Base-by-base conservation (phyloP, 2,329 filamentous ascomycete genomes). In the Zymoseptoria crescenta region DNA sequence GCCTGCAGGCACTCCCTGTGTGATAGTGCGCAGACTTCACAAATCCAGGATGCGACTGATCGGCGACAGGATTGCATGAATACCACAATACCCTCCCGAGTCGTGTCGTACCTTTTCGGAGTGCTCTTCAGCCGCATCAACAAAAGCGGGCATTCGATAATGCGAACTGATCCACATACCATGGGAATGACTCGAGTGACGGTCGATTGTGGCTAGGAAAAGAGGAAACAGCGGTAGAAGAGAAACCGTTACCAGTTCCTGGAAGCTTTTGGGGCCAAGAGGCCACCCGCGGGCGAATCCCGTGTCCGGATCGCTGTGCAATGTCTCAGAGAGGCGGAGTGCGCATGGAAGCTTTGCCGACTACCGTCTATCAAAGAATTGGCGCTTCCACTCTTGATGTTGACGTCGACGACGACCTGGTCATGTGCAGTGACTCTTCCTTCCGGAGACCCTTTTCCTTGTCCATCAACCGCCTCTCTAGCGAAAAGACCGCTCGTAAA, bases 401-500 rank as follows among this genome's bases (percentile, higher is more conserved):
- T 59, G 52, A 62, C 56, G 58, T 59, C 56, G 55, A 61, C 49
- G 57, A 59, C 35, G 57, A 35, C 53, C 54, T 52, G 51, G 35
- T 45, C 35, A 45, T 45, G 35, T 45, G 35, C 35, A 16, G n/a
- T 13, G 54, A 49, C 9, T 45, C 35, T n/a, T 41, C 52, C 60
- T 59, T 68, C 41, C 58, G 63, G 72, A 72, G 56, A 56, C 56
- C 58, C 59, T 60, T 64, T 52, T 74, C 58, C 68, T 72, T 74
- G 56, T 67, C 70, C 53, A 74, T 69, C 57, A 82, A 68, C 60
- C 68, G 76, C 57, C 69, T 62, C 67, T 86, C 83, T 0, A 78
- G 75, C 41, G 76, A 72, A 52, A 74, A 76, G 0, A 85, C 81
- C 16, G 77, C 79, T 57, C 71, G 73, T 13, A 83, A 67, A 50